Conservation (phyloP, 1,284 basidiomycete species). For the Stygiomarasmius scandens region DNA sequence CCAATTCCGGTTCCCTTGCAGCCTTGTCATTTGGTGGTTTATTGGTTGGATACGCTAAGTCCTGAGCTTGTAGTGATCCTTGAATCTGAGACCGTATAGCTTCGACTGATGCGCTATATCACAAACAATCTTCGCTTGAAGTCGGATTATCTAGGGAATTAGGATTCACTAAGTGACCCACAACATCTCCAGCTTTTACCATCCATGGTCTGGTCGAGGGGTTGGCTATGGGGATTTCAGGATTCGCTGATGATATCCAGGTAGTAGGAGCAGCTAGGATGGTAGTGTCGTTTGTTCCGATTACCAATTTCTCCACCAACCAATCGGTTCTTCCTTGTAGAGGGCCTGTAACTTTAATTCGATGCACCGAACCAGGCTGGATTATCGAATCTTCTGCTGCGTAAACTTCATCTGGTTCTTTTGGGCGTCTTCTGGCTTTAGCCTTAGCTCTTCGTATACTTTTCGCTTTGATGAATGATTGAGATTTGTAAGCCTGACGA, state of each 20-base stretch:
- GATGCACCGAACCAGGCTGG: conserved; percentile 8
- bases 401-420: conserved; percentile 10
- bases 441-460: background rate
- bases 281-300: background rate
- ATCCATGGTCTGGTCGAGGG: background rate
- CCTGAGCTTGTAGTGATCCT: background rate
- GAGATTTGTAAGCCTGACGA: no score
- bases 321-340: conserved; percentile 6
- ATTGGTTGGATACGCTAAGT: no score
- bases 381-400: conserved; percentile 28
- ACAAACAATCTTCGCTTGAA: conserved; percentile 3
- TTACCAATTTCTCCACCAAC: conserved; percentile 13
- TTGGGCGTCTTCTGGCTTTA: background rate
- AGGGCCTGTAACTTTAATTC: background rate
- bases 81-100: background rate
- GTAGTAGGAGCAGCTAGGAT: background rate
- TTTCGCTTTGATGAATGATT: no score
- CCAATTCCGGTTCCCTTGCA: background rate
- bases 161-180: background rate
- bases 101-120: background rate
- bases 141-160: background rate
- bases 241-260: background rate
- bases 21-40: no score
- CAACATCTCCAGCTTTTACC: background rate
- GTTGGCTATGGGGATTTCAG: background rate